These are phyloP conservation scores for Miscanthus lutarioriparius DNA, from an alignment of 176 grass and related monocot genomes.

Conservation along the genomic window DNA sequence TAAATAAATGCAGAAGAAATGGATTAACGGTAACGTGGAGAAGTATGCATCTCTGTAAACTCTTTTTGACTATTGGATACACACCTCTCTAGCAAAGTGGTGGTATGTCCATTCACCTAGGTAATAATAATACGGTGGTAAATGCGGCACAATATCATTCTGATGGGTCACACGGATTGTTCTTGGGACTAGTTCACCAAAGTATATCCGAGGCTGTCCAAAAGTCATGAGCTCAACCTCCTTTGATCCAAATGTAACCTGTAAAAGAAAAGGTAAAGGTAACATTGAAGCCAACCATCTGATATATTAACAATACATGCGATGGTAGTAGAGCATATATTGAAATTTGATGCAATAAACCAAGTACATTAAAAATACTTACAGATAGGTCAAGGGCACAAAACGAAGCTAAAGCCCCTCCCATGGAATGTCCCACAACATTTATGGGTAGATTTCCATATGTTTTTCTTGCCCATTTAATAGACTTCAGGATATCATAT, in stretches of 20 bases:
- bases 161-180: conserved; percentile 80
- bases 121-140: conserved; percentile 80
- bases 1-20: conserved; percentile 21
- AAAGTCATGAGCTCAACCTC: conserved; percentile 76
- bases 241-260: conserved; percentile 67
- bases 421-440: conserved; percentile 91
- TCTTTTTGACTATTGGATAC: background rate
- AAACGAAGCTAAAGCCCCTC: conserved; percentile 89
- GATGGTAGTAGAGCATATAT: background rate
- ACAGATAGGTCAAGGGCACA: conserved; percentile 93
- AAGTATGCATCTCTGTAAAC: background rate
- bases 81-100: conserved; percentile 92
- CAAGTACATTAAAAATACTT: conserved; percentile 26
- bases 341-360: conserved; percentile 6
- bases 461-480: conserved; percentile 58
- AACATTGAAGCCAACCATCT: conserved; percentile 9
- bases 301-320: conserved; percentile 6
- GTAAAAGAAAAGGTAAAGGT: conserved; percentile 15
- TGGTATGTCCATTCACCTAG: conserved; percentile 78
- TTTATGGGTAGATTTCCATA: conserved; percentile 66
- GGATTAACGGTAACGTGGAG: background rate
- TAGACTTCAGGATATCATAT: conserved; percentile 53
- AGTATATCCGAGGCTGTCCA: conserved; percentile 89
- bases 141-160: conserved; percentile 90
- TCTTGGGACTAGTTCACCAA: conserved; percentile 60